A percentile compares a stretch with the other conserved stretches of the same genome.
Conservation (phyloP, 768 basidiomycete genomes). For the Coprinellus micaceus region DNA sequence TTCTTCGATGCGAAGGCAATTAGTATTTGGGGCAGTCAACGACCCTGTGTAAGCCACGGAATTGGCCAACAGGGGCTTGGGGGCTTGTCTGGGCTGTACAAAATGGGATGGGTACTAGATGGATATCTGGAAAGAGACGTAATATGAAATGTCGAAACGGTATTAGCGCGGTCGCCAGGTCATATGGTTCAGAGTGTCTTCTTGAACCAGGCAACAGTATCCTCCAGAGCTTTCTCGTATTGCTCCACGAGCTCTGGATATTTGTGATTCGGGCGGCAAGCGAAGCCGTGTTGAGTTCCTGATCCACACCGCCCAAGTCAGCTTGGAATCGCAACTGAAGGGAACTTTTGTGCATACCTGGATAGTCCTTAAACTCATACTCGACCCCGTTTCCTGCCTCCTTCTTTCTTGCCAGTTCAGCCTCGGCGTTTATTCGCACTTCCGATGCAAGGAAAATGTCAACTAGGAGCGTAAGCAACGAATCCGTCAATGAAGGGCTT, state of each 20-base stretch:
- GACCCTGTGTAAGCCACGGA: too few relatives aligned
- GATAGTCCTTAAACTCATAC: slow-evolving; percentile 43
- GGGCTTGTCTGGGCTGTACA: too few relatives aligned
- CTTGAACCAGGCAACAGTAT: slow-evolving; percentile 43
- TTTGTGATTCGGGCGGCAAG: slow-evolving; percentile 36
- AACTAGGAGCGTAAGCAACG: slow-evolving; percentile 21
- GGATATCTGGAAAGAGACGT: too few relatives aligned
- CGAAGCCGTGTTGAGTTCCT: slow-evolving; percentile 48
- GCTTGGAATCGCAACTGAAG: neutral
- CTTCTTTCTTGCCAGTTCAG: slow-evolving; percentile 32
- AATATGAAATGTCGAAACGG: too few relatives aligned
- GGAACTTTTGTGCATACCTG: slow-evolving; percentile 27
- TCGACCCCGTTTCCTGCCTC: slow-evolving; percentile 35
- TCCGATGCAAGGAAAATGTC: slow-evolving; percentile 33
- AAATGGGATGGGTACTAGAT: too few relatives aligned
- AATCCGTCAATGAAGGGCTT: too few relatives aligned
- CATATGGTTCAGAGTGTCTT: slow-evolving; percentile 23
- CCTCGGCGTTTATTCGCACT: slow-evolving; percentile 32
- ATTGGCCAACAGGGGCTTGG: too few relatives aligned
- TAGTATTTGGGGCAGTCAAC: too few relatives aligned
- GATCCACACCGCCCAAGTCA: neutral
- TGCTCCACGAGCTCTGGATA: slow-evolving; percentile 37
- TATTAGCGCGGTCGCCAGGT: too few relatives aligned
- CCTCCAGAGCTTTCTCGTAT: slow-evolving; percentile 39
- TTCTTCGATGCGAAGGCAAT: too few relatives aligned